Evolutionary conservation across 345 rosid genomes (phyloP).

Genomic region (Cardamine chenopodiifolia): DNA sequence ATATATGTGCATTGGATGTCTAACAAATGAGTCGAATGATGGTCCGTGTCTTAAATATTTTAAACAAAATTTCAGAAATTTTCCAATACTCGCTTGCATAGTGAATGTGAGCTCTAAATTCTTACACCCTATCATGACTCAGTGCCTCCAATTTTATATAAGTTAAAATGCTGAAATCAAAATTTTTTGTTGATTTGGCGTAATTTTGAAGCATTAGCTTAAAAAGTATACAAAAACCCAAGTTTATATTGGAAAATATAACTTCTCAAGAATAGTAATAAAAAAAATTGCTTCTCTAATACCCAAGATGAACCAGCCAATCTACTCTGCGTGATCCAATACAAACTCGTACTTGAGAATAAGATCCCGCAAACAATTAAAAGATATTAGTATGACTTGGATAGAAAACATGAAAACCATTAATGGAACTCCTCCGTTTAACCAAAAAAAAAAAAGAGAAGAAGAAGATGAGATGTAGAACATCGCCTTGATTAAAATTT

Average conservation of each 20-base stretch:
- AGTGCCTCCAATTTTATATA: background rate
- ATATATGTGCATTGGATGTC: background rate
- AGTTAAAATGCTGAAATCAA: background rate
- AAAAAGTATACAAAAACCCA: background rate
- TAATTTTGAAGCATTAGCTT: slow-evolving; percentile 12
- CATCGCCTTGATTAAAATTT: background rate
- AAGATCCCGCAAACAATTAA: background rate
- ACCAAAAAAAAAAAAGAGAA: background rate
- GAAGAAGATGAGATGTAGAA: background rate
- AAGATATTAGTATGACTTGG: background rate
- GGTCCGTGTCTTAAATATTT: background rate
- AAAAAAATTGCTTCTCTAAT: background rate
- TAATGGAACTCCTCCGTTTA: background rate
- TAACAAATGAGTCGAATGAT: background rate
- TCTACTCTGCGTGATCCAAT: slow-evolving; percentile 28
- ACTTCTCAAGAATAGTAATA: background rate
- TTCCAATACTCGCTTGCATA: background rate
- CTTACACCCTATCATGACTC: background rate
- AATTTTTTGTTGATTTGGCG: background rate
- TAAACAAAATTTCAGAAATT: background rate
- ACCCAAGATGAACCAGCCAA: slow-evolving; percentile 1
- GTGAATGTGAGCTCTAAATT: background rate
- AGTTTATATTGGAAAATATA: background rate
- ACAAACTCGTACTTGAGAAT: background rate
- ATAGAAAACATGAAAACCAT: background rate